Evolutionary conservation across 2,329 filamentous ascomycete genomes (phyloP).

Genomic region (Mycogone perniciosa): DNA sequence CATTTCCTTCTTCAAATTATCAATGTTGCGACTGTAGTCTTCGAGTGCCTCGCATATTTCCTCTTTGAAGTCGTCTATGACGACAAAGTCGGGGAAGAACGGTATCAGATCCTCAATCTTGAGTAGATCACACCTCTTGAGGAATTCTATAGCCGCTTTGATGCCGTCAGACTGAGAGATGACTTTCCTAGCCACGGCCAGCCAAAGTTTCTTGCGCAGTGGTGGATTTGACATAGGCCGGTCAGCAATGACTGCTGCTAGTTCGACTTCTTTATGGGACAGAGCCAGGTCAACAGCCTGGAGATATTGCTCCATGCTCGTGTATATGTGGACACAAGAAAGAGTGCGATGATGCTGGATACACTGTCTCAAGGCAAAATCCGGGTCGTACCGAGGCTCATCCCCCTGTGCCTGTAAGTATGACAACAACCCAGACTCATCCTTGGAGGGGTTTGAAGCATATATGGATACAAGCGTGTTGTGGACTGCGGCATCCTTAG

Average conservation of each 20-base stretch:
- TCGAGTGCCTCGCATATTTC: slow-evolving; percentile 93
- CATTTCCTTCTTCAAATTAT: slow-evolving; percentile 85
- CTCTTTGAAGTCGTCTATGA: slow-evolving; percentile 98
- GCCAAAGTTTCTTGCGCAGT: slow-evolving; percentile 89
- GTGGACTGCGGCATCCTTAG: slow-evolving; percentile 80
- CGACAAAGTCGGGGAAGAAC: slow-evolving; percentile 97
- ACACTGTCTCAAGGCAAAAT: slow-evolving; percentile 91
- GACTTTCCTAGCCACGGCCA: slow-evolving; percentile 89
- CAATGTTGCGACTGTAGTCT: slow-evolving; percentile 87
- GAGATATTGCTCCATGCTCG: slow-evolving; percentile 88
- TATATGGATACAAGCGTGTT: slow-evolving; percentile 97
- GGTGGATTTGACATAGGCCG: slow-evolving; percentile 70
- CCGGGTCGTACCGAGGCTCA: slow-evolving; percentile 82
- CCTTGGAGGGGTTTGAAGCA: slow-evolving; percentile 73
- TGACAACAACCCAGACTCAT: slow-evolving; percentile 77
- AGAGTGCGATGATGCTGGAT: slow-evolving; percentile 91
- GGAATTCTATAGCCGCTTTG: slow-evolving; percentile 87
- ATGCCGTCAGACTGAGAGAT: slow-evolving; percentile 82
- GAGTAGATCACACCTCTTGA: slow-evolving; percentile 84
- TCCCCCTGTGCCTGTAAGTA: slow-evolving; percentile 89
- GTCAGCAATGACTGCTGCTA: slow-evolving; percentile 85
- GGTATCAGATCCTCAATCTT: slow-evolving; percentile 96
- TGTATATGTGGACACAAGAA: slow-evolving; percentile 96
- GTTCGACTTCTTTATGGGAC: slow-evolving; percentile 81
- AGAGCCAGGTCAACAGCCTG: slow-evolving; percentile 90